These are phyloP conservation scores for Fusarium subtropicale DNA, from an alignment of 2,329 filamentous ascomycete genomes.

Conservation along the genomic window DNA sequence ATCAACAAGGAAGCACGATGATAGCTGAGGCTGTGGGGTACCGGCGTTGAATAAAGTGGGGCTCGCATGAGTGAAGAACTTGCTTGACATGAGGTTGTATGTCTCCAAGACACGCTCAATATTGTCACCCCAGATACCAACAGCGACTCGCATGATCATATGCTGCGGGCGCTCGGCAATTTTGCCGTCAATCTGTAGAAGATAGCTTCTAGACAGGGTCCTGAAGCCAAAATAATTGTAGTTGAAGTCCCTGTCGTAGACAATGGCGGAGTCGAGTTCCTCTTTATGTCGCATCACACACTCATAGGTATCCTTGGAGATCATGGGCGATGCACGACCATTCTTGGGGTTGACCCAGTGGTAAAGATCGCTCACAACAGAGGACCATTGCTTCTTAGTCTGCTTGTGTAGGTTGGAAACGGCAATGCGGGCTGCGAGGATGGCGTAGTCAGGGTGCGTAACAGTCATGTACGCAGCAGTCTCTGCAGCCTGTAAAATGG, in stretches of 20 bases:
- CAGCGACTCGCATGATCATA: conserved; percentile 99
- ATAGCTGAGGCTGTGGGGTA: conserved; percentile 92
- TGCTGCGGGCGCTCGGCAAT: conserved; percentile 98
- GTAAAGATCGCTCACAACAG: conserved; percentile 92
- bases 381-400: conserved; percentile 99
- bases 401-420: conserved; percentile 99
- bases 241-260: conserved; percentile 99
- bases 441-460: conserved; percentile 98
- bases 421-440: conserved; percentile 96
- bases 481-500: conserved; percentile 81
- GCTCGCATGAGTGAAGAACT: conserved; percentile 98
- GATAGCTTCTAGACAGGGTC: conserved; percentile 96
- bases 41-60: conserved; percentile 98
- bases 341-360: conserved; percentile 98
- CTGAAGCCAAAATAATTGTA: conserved; percentile 99
- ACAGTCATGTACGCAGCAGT: conserved; percentile 99
- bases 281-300: conserved; percentile 96
- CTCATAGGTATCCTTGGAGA: conserved; percentile 89
- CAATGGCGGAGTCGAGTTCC: conserved; percentile 97
- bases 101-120: conserved; percentile 96
- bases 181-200: conserved; percentile 94
- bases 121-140: conserved; percentile 95
- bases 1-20: conserved; percentile 98
- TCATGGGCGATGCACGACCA: conserved; percentile 86
- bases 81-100: conserved; percentile 98